These are phyloP conservation scores for Leptographium radiaticola DNA, from an alignment of 2,329 filamentous ascomycete genomes.

Conservation along the genomic window DNA sequence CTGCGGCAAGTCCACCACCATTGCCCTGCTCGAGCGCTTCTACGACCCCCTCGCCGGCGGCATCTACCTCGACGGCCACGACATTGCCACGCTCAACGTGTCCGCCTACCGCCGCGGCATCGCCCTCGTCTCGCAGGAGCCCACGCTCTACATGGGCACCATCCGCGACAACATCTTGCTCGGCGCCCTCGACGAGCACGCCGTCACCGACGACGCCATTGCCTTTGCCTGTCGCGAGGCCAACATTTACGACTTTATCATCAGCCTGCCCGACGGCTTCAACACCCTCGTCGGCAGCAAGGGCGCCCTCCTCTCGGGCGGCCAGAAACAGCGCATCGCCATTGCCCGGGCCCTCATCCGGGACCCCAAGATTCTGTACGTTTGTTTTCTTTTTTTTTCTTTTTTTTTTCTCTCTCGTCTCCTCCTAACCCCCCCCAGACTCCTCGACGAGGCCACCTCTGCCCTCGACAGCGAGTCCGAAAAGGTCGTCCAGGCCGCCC, in stretches of 20 bases:
- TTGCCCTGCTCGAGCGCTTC: conserved; percentile 84
- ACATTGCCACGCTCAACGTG: conserved; percentile 70
- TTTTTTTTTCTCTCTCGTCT: not conserved
- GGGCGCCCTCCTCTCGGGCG: conserved; percentile 72
- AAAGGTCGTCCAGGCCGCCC: conserved; percentile 66
- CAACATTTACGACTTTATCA: conserved; percentile 87
- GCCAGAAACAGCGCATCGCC: conserved; percentile 88
- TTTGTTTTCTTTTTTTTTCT: not conserved
- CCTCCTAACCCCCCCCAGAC: conserved; percentile 12
- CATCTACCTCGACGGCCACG: conserved; percentile 69
- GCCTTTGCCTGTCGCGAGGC: conserved; percentile 74
- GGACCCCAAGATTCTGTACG: conserved; percentile 65
- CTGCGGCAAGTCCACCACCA: conserved; percentile 89
- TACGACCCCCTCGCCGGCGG: conserved; percentile 78
- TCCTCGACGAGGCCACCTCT: conserved; percentile 71
- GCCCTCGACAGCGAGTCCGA: conserved; percentile 67
- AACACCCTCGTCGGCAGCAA: conserved; percentile 77
- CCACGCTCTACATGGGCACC: conserved; percentile 85
- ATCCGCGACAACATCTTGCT: conserved; percentile 85
- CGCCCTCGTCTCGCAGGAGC: conserved; percentile 86
- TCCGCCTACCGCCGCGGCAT: conserved; percentile 76
- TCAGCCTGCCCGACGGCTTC: conserved; percentile 71
- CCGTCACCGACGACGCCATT: conserved; percentile 59
- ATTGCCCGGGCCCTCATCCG: conserved; percentile 85
- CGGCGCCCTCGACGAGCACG: conserved; percentile 47